These are phyloP conservation scores for Fraxinus ornus DNA, from an alignment of 305 asterid genomes.

Conservation along the genomic window DNA sequence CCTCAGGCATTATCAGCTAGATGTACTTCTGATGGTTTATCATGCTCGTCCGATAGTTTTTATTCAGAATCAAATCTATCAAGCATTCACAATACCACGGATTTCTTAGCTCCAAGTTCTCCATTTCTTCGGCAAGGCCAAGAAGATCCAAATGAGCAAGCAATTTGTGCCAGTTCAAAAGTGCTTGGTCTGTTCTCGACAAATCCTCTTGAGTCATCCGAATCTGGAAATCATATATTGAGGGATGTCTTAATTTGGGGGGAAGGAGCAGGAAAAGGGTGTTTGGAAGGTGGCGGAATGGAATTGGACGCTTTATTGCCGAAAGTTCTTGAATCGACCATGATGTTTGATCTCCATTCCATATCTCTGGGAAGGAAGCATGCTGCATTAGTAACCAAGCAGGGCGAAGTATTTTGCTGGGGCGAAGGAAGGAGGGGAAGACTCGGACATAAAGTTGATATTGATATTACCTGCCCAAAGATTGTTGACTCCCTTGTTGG, in stretches of 20 bases:
- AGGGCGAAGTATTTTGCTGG: constrained; percentile 54
- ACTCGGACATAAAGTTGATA: constrained; percentile 46
- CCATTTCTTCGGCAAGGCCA: constrained; percentile 27
- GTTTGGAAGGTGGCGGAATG: constrained; percentile 30
- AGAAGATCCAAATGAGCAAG: constrained; percentile 25
- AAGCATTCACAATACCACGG: constrained; percentile 25
- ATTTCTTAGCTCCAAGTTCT: constrained; percentile 28
- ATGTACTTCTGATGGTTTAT: constrained; percentile 40
- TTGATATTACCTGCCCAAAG: constrained; percentile 37
- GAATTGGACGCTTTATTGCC: constrained; percentile 43
- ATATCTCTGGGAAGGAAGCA: constrained; percentile 43
- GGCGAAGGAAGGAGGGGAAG: constrained; percentile 53
- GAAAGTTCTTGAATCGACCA: constrained; percentile 42
- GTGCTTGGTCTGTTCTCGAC: constrained; percentile 16
- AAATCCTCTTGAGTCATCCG: constrained; percentile 19
- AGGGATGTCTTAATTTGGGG: constrained; percentile 56
- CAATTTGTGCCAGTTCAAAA: constrained; percentile 19
- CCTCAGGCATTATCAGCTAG: constrained; percentile 38
- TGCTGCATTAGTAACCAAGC: constrained; percentile 46
- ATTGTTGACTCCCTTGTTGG: constrained; percentile 38
- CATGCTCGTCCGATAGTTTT: constrained; percentile 45
- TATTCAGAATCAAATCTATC: constrained; percentile 36
- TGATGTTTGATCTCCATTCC: constrained; percentile 46
- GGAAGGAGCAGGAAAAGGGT: constrained; percentile 47
- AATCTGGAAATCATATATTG: constrained; percentile 24